phyloP scores from a whole-genome alignment of 768 basidiomycete species.

The Lactifluus echinatus region DNA sequence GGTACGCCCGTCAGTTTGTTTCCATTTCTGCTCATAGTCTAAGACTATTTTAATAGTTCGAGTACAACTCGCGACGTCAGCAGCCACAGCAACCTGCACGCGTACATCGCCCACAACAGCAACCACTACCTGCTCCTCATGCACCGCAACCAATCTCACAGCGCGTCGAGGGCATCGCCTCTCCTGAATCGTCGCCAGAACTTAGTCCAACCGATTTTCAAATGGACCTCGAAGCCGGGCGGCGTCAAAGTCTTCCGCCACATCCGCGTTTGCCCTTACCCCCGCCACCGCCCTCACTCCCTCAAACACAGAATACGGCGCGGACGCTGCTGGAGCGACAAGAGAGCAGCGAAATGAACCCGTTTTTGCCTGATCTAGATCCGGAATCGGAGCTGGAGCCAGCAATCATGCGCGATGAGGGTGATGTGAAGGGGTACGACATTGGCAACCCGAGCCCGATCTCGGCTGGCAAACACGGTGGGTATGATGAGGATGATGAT shows the following conservation, averaged over 20 bases:
- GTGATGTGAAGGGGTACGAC: slow-evolving; percentile 1
- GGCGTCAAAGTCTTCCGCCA: neutral
- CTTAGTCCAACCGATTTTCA: slow-evolving; percentile 11
- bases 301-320: neutral
- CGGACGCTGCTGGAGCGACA: slow-evolving; percentile 7
- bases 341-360: slow-evolving; percentile 17
- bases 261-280: neutral
- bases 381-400: slow-evolving; percentile 1
- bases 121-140: neutral
- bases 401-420: neutral
- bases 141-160: slow-evolving; percentile 19
- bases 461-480: neutral
- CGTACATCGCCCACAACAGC: slow-evolving; percentile 8
- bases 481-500: neutral
- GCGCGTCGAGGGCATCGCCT: slow-evolving; percentile 17
- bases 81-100: slow-evolving; percentile 1
- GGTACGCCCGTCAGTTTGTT: slow-evolving; percentile 31
- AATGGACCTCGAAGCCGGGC: slow-evolving; percentile 10
- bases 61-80: slow-evolving; percentile 13
- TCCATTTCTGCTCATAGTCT: neutral
- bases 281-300: neutral
- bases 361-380: slow-evolving; percentile 16
- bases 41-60: slow-evolving; percentile 9
- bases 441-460: neutral
- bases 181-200: slow-evolving; percentile 18